Percentiles rank a stretch among this genome's conserved stretches.
These are phyloP conservation scores for Cryptococcus amylolentus DNA, from an alignment of 1,284 basidiomycete genomes.

Conservation along the genomic window DNA sequence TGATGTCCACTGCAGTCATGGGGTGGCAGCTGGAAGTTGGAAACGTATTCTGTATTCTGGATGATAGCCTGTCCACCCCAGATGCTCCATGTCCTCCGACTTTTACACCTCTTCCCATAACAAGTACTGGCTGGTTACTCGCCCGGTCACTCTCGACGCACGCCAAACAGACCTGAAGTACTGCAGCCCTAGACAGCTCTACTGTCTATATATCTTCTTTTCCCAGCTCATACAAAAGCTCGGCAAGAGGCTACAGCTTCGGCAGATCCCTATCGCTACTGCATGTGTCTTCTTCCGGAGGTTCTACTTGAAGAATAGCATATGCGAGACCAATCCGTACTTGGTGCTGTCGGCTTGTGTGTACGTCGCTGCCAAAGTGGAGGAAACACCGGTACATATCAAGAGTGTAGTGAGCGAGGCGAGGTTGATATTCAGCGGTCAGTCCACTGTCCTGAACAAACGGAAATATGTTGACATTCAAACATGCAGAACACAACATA, in stretches of 20 bases:
- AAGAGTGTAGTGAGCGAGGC: constrained; percentile 87
- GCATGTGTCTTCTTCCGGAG: constrained; percentile 89
- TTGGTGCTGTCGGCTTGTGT: constrained; percentile 88
- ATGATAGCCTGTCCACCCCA: too few species aligned
- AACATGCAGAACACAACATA: constrained; percentile 57
- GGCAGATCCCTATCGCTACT: constrained; percentile 87
- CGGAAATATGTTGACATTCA: neutral
- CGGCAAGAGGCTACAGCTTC: constrained; percentile 74
- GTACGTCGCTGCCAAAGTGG: constrained; percentile 94
- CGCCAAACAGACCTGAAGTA: constrained; percentile 71
- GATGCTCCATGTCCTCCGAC: constrained; percentile 39
- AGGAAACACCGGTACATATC: constrained; percentile 92
- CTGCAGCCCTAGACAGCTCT: constrained; percentile 69
- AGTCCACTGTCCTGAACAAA: constrained; percentile 34
- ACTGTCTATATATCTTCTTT: constrained; percentile 78
- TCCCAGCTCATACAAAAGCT: constrained; percentile 80
- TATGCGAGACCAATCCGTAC: constrained; percentile 90
- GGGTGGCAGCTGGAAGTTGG: neutral
- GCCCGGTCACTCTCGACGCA: constrained; percentile 67
- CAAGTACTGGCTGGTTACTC: constrained; percentile 73
- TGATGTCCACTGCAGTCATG: neutral
- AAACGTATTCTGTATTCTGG: neutral
- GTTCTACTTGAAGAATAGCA: constrained; percentile 91
- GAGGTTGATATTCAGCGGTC: constrained; percentile 70
- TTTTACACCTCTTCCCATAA: constrained; percentile 46